These are phyloP conservation scores for Sporothrix globosa DNA, from an alignment of 2,329 filamentous ascomycete genomes.

Conservation along the genomic window DNA sequence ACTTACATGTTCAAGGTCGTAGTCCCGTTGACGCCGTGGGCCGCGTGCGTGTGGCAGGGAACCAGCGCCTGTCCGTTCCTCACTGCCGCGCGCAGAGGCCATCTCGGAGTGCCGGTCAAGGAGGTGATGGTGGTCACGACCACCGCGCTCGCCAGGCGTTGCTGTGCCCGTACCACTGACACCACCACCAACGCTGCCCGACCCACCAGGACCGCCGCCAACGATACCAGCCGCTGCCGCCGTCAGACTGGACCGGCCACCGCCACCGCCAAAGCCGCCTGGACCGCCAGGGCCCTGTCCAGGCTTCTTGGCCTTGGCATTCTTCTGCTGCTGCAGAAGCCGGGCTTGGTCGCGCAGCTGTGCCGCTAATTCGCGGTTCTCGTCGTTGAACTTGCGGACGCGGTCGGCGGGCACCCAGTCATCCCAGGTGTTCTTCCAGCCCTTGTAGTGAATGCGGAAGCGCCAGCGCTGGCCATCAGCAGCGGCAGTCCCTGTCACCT, in stretches of 20 bases:
- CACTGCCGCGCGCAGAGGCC: slow-evolving; percentile 71
- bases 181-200: slow-evolving; percentile 18
- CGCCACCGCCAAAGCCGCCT: slow-evolving; percentile 35
- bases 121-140: slow-evolving; percentile 32
- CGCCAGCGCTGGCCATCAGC: slow-evolving; percentile 53
- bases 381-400: slow-evolving; percentile 89
- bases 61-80: slow-evolving; percentile 70
- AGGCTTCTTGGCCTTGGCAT: slow-evolving; percentile 47
- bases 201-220: slow-evolving; percentile 42
- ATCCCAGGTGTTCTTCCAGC: slow-evolving; percentile 99
- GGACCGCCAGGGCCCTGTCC: slow-evolving; percentile 45
- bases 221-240: slow-evolving; percentile 41
- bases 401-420: slow-evolving; percentile 96
- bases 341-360: slow-evolving; percentile 72
- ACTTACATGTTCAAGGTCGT: slow-evolving; percentile 80
- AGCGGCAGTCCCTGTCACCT: slow-evolving; percentile 68
- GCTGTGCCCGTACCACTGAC: slow-evolving; percentile 30
- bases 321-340: slow-evolving; percentile 58
- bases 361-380: slow-evolving; percentile 86
- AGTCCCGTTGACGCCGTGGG: slow-evolving; percentile 75
- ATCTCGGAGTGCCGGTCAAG: slow-evolving; percentile 54
- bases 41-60: slow-evolving; percentile 66
- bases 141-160: slow-evolving; percentile 31
- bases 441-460: slow-evolving; percentile 97
- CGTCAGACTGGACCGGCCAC: slow-evolving; percentile 38